Evolutionary conservation across 768 basidiomycete genomes (phyloP).

Genomic region (Leccinum barrowsii): DNA sequence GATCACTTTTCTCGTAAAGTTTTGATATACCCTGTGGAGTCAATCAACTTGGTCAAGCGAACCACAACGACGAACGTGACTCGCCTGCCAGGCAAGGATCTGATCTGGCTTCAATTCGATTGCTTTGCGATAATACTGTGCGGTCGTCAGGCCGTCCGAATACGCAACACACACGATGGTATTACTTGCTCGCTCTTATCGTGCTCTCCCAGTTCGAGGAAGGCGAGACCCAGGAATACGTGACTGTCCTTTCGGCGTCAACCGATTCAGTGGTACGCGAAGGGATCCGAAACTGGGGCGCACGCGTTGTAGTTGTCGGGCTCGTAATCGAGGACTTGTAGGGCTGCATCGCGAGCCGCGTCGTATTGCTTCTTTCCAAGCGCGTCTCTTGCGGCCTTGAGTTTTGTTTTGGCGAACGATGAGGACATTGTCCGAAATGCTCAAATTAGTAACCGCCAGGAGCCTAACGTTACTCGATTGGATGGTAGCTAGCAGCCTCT

Average conservation of each 20-base stretch:
- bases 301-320: conserved; percentile 86
- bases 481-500: too few relatives aligned
- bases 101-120: conserved; percentile 62
- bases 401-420: conserved; percentile 59
- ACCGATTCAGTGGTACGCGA: not conserved
- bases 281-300: conserved; percentile 28
- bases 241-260: conserved; percentile 45
- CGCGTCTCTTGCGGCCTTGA: conserved; percentile 77
- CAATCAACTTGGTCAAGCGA: conserved; percentile 26
- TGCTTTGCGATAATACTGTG: conserved; percentile 76
- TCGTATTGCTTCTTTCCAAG: conserved; percentile 73
- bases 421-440: conserved; percentile 26
- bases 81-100: conserved; percentile 81
- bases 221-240: conserved; percentile 82
- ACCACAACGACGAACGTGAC: conserved; percentile 28
- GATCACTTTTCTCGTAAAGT: conserved; percentile 61
- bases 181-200: conserved; percentile 85
- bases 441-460: not conserved
- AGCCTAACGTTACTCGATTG: too few relatives aligned
- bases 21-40: conserved; percentile 60
- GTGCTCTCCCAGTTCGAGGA: conserved; percentile 66
- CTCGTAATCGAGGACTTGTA: conserved; percentile 71
- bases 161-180: conserved; percentile 5
- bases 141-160: conserved; percentile 16
- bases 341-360: conserved; percentile 62